These are phyloP conservation scores for Taphrina confusa DNA, from an alignment of 1,139 yeast genomes.

Conservation along the genomic window DNA sequence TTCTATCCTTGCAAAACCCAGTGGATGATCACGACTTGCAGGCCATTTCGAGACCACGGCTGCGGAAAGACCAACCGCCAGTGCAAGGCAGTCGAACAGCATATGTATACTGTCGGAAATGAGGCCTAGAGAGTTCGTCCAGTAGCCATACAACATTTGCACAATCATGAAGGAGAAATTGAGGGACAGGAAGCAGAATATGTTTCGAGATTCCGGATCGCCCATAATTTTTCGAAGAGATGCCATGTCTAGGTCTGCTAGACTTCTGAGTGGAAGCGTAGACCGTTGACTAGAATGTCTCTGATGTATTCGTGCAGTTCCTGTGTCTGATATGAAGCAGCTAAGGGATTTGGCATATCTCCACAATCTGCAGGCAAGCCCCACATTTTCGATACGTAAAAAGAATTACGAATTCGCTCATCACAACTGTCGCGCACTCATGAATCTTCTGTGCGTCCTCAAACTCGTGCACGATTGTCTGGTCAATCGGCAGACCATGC, in stretches of 20 bases:
- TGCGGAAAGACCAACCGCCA: constrained; percentile 86
- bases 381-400: constrained; percentile 5
- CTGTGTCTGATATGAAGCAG: too few relatives aligned
- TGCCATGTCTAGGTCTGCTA: too few relatives aligned
- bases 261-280: too few relatives aligned
- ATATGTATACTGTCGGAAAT: constrained; percentile 91
- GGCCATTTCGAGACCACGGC: constrained; percentile 63
- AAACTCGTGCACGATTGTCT: too few relatives aligned
- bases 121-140: constrained; percentile 87
- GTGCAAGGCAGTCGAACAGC: constrained; percentile 80
- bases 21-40: constrained; percentile 73
- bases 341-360: too few relatives aligned
- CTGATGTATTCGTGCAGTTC: too few relatives aligned
- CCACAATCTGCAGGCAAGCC: background rate
- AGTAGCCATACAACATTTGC: constrained; percentile 83
- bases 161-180: constrained; percentile 92
- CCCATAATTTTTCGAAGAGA: background rate
- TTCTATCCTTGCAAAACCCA: constrained; percentile 83
- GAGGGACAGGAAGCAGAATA: constrained; percentile 77
- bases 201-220: constrained; percentile 44
- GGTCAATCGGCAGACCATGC: too few relatives aligned
- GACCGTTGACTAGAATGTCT: too few relatives aligned
- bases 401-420: constrained; percentile 14
- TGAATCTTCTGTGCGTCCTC: too few relatives aligned
- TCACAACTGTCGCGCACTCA: too few relatives aligned